Evolutionary conservation across 169 alveolate species (phyloP).

Genomic region (Sarcocystis neurona): DNA sequence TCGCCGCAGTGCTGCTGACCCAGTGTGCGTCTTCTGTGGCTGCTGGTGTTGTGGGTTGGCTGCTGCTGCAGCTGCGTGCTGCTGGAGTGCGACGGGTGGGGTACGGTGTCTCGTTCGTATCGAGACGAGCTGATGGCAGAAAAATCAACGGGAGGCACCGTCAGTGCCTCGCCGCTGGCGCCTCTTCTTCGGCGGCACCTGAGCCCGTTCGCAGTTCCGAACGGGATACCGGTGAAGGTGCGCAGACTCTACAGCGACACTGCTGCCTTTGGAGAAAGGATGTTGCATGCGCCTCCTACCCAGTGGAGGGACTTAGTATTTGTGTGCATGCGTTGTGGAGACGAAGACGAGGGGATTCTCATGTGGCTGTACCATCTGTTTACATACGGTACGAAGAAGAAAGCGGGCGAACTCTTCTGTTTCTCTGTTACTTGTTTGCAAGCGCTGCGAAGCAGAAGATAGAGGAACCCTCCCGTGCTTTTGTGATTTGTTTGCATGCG

Average conservation of each 20-base stretch:
- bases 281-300: background rate
- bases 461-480: too few relatives aligned
- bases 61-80: conserved; percentile 81
- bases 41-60: too few relatives aligned
- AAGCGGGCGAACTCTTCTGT: too few relatives aligned
- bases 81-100: conserved; percentile 89
- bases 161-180: conserved; percentile 78
- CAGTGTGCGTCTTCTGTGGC: background rate
- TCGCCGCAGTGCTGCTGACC: background rate
- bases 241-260: background rate
- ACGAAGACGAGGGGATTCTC: too few relatives aligned
- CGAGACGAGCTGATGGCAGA: conserved; percentile 77
- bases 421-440: too few relatives aligned
- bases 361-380: too few relatives aligned
- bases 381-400: too few relatives aligned
- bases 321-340: too few relatives aligned
- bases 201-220: conserved; percentile 89
- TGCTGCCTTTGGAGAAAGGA: background rate
- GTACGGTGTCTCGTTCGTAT: conserved; percentile 90
- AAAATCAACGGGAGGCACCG: conserved; percentile 17
- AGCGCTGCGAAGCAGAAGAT: too few relatives aligned
- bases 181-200: conserved; percentile 74
- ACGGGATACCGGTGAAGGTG: conserved; percentile 85
- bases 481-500: too few relatives aligned
- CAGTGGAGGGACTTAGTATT: background rate